phyloP scores from a whole-genome alignment of 2,329 filamentous ascomycete genomes.

The Curvularia sp. region DNA sequence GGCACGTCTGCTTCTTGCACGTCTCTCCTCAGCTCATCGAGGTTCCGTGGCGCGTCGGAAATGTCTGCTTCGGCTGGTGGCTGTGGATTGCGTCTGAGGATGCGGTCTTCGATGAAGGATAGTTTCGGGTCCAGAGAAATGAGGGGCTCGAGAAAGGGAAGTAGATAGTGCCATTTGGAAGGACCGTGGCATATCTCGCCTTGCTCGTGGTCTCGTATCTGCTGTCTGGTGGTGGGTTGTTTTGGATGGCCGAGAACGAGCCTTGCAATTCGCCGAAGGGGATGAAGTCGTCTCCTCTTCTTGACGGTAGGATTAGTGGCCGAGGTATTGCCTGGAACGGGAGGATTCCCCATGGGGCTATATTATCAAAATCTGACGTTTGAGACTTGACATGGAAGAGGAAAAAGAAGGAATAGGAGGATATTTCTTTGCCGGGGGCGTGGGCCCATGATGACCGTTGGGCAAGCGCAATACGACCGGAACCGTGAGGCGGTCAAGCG shows the following conservation, averaged over 20 bases:
- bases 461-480: slow-evolving; percentile 4
- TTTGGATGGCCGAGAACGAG: slow-evolving; percentile 12
- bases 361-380: slow-evolving; percentile 5
- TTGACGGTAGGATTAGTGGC: slow-evolving; percentile 1
- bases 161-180: slow-evolving; percentile 20
- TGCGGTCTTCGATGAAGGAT: slow-evolving; percentile 23
- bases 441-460: slow-evolving; percentile 14
- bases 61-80: neutral
- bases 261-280: slow-evolving; percentile 14
- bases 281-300: slow-evolving; percentile 17
- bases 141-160: slow-evolving; percentile 26
- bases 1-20: slow-evolving; percentile 11
- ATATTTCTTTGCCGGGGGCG: slow-evolving; percentile 4
- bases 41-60: slow-evolving; percentile 6
- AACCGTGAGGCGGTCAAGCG: slow-evolving; percentile 16
- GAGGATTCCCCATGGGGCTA: slow-evolving; percentile 17
- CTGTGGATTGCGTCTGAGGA: slow-evolving; percentile 15
- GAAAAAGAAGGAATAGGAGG: slow-evolving; percentile 7
- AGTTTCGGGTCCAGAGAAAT: slow-evolving; percentile 24
- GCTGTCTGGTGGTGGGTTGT: slow-evolving; percentile 1
- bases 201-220: slow-evolving; percentile 1
- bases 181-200: slow-evolving; percentile 19
- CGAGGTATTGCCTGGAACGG: slow-evolving; percentile 7
- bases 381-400: slow-evolving; percentile 5
- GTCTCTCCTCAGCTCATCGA: slow-evolving; percentile 11